Evolutionary conservation across 2,329 filamentous ascomycete genomes (phyloP).

Genomic region (Alternaria triticimaculans): DNA sequence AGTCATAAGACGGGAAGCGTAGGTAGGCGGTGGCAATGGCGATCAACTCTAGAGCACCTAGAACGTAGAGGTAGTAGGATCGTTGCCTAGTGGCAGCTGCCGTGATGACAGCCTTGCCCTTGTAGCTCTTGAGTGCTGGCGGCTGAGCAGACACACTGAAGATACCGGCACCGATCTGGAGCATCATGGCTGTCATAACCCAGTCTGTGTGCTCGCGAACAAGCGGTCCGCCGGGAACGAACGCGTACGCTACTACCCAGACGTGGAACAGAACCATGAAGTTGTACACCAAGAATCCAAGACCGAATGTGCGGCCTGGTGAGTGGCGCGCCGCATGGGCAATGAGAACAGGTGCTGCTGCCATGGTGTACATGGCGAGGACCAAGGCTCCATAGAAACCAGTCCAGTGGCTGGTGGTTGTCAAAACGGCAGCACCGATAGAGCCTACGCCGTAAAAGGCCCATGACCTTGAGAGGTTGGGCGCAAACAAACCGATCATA

Average conservation of each 20-base stretch:
- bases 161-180: slow-evolving; percentile 82
- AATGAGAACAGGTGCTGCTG: slow-evolving; percentile 76
- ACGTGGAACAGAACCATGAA: slow-evolving; percentile 96
- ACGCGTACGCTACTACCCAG: slow-evolving; percentile 98
- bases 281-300: slow-evolving; percentile 92
- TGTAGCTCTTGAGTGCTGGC: slow-evolving; percentile 48
- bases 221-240: slow-evolving; percentile 90
- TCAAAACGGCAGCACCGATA: slow-evolving; percentile 78
- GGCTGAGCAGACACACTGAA: slow-evolving; percentile 69
- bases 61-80: slow-evolving; percentile 73
- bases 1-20: slow-evolving; percentile 91
- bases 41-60: slow-evolving; percentile 79
- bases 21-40: slow-evolving; percentile 83
- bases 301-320: slow-evolving; percentile 81
- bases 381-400: slow-evolving; percentile 86
- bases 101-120: slow-evolving; percentile 55
- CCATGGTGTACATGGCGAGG: slow-evolving; percentile 81
- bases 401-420: slow-evolving; percentile 79
- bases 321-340: slow-evolving; percentile 76
- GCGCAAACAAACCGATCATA: slow-evolving; percentile 75
- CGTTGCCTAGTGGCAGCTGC: slow-evolving; percentile 61
- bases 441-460: slow-evolving; percentile 78
- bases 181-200: slow-evolving; percentile 88
- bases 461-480: slow-evolving; percentile 77
- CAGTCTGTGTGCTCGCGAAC: slow-evolving; percentile 95